Base-by-base conservation (phyloP, 2,329 filamentous ascomycete species). In the Zymoseptoria pseudotritici region DNA sequence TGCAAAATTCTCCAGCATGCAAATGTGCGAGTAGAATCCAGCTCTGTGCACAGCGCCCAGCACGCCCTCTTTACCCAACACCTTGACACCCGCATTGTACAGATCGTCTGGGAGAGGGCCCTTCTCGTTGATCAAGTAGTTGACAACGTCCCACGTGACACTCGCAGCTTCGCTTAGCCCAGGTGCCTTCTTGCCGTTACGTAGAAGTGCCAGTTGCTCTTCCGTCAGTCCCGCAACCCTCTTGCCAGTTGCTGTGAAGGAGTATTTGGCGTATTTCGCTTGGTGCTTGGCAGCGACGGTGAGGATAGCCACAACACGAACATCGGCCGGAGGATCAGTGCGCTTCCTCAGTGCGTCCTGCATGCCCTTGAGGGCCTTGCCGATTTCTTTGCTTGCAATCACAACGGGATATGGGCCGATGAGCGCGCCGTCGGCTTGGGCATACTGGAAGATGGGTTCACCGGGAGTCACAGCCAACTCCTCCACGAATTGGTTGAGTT, bases 101-200 rank as follows among this genome's bases (percentile, higher is more conserved):
- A 62, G 19, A n/a, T 61, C 54, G 42, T 61, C 26, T 26, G 62
- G 59, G 56, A 68, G 31, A 2, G 67, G 63, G 21, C 66, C 66
- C 2, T 64, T 63, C 49, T 31, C 60, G 22, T 58, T 54, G 29
- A 59, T 61, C 21, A 70, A 53, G 31, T 62, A 56, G 46, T 54
- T 61, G 19, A 66, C 65, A 9, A 64, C 63, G 58, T 70, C 68
- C 50, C 59, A 70, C 19, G 68, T 67, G 7, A 65, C 55, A 24
- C 59, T 55, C 19, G 59, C 61, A 11, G 58, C 53, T 50, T 65
- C 65, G 21, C 61, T 64, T 50, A 69, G 51, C 36, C 60, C 62
- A 6, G 56, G 55, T 4, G 66, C 66, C 52, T 65, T 69, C 55
- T 60, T 58, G 17, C 63, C 50, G 10, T n/a, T n/a, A 49, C 59